Percentiles rank a stretch among this genome's conserved stretches.
phyloP scores from a whole-genome alignment of 2,329 filamentous ascomycete species.

The Sporothrix luriei region DNA sequence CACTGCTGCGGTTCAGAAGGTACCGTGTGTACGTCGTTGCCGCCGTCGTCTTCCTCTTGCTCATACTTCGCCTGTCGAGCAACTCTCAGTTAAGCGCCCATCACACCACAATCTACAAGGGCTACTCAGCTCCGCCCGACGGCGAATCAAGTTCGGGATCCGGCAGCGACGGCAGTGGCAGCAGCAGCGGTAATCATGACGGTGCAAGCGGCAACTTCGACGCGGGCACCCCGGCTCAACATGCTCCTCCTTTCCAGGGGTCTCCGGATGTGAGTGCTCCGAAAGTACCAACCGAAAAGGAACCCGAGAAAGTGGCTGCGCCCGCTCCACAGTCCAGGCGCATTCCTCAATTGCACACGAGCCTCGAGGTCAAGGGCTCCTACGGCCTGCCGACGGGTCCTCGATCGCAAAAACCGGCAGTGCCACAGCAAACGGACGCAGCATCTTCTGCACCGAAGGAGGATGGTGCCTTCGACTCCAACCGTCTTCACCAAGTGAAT shows the following conservation, averaged over 20 bases:
- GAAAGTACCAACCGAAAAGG: slow-evolving; percentile 16
- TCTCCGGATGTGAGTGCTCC: not conserved
- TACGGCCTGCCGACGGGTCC: slow-evolving; percentile 39
- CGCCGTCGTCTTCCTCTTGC: slow-evolving; percentile 57
- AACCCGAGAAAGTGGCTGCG: not conserved
- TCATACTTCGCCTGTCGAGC: slow-evolving; percentile 54
- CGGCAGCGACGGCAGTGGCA: not conserved
- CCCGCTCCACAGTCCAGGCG: slow-evolving; percentile 21
- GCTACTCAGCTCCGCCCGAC: slow-evolving; percentile 28
- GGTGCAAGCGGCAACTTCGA: not conserved
- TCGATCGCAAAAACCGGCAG: not conserved
- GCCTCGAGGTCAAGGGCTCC: slow-evolving; percentile 38
- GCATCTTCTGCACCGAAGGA: not conserved
- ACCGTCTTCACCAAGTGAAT: slow-evolving; percentile 32
- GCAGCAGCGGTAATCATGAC: slow-evolving; percentile 5
- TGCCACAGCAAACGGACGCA: slow-evolving; percentile 29
- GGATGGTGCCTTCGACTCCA: slow-evolving; percentile 25
- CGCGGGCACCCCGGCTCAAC: slow-evolving; percentile 1
- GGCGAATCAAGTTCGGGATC: slow-evolving; percentile 4
- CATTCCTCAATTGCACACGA: slow-evolving; percentile 41
- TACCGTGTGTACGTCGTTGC: slow-evolving; percentile 63
- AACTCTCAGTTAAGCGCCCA: slow-evolving; percentile 45
- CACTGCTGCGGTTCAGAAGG: slow-evolving; percentile 60
- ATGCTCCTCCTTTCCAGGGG: slow-evolving; percentile 14
- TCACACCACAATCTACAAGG: slow-evolving; percentile 35